Base-by-base conservation (phyloP, 1,284 basidiomycete species). In the Trichosporon sp. region DNA sequence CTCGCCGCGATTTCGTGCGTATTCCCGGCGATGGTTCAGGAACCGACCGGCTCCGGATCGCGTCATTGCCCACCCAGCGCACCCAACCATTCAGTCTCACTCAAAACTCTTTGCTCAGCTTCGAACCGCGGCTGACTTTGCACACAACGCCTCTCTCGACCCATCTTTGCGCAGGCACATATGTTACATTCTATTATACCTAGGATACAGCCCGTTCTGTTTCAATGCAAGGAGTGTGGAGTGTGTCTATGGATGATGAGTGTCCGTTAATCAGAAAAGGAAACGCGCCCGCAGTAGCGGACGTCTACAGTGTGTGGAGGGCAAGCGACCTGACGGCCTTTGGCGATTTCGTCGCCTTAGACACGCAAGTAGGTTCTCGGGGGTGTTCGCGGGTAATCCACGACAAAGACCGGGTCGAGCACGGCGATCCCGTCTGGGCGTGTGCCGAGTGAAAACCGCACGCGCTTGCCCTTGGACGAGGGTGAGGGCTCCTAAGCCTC, bases 171-270 rank as follows among this genome's bases (percentile, higher is more conserved):
- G 26, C 26, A 63, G 4, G 32, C 31, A 63, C 32, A 32, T 63
- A 63, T 63, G 59, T 63, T 63, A 63, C 59, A 63, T 63, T n/a
- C 31, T n/a, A 63, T 35, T 63, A 63, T 63, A 63, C 59, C 32
- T 63, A 63, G 14, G 59, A 63, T 63, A 63, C 59, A 63, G 59
- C 59, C 59, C 59, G 32, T 35, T 63, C 16, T 63, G 59, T 3
- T 5, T 35, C 59, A 63, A 63, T 63, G 59, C 59, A 63, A 63
- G 32, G 59, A 63, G 59, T 63, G 59, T 40, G 32, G 59, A 63
- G 59, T 63, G 59, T 63, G 59, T 63, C 59, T 63, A 63, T 11
- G 16, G 8, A 11, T 63, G 32, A 35, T 63, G 31, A 63, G 59
- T 63, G 59, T 63, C 59, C 59, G 59, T 63, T 32, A 63, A 63